Evolutionary conservation across 129 eudicot genomes (phyloP), one percentile per base, ranked within the genome.

Genomic region (Tagetes erecta): DNA sequence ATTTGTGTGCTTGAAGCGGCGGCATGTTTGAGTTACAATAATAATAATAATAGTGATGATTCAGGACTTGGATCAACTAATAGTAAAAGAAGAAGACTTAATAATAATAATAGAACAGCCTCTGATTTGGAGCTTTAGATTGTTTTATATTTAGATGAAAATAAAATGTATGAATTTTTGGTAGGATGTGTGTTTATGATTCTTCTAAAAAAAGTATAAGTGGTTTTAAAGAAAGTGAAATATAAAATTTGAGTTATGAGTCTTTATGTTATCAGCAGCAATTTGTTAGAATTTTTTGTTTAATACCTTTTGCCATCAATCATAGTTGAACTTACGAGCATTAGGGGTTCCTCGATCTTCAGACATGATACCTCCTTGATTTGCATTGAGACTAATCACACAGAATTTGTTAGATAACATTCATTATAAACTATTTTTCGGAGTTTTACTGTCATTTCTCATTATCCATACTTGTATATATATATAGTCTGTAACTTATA

Each of bases 1-100:
- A 82, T 81, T 39, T 87, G 89, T 77, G 89, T 84, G 51, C 80
- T 84, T 55, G 87, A 87, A 79, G 87, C 87, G 20, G 82, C 89
- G 20, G 82, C 89, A 67, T 84, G 87, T 59, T 76, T 87, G 78
- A 87, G 87, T 75, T 87, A 80, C 76, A 82, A 76, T 78, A 82
- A 55, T 39, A 85, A 80, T 74, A 82, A 76, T 78, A 82, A 55
- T 39, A 85, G 80, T 72, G 87, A 81, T 33, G 70, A 82, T 73
- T 67, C 87, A 53, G 74, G 79, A 70, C 57, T 82, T 62, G 86
- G 56, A 44, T 82, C 85, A 46, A 68, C 36, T 38, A 39, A 67
- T 12, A 13, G 55, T 74, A 85, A 85, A 80, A 81, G 86, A 67
- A 81, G 86, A 73, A 67, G 70, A 77, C 81, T 85, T 7, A 44